Conservation (phyloP, 179 eudicot genomes). For the Gypsophila paniculata region DNA sequence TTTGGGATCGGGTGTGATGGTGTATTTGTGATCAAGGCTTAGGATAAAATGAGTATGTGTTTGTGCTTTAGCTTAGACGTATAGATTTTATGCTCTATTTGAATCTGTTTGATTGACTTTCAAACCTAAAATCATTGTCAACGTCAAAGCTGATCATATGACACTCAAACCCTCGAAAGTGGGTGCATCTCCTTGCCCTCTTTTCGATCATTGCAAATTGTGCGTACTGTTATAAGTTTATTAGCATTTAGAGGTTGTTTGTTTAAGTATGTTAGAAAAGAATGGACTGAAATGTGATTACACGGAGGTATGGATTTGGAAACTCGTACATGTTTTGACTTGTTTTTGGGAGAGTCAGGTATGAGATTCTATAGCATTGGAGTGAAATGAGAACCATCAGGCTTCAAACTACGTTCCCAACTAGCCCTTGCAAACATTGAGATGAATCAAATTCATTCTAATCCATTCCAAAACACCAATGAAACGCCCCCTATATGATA, state of each 20-base stretch:
- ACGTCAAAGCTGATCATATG: not conserved
- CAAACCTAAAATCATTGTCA: not conserved
- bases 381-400: too few species aligned
- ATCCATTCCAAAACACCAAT: too few species aligned
- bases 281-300: too few species aligned
- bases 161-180: not conserved
- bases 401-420: too few species aligned
- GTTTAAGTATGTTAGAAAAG: too few species aligned
- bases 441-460: too few species aligned
- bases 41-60: not conserved
- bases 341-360: too few species aligned
- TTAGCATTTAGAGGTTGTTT: not conserved
- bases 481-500: not conserved
- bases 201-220: conserved; percentile 3
- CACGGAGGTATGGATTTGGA: too few species aligned
- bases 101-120: not conserved
- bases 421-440: too few species aligned
- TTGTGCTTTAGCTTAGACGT: not conserved
- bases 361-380: too few species aligned
- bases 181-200: not conserved
- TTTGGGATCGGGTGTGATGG: not conserved
- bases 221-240: not conserved
- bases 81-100: not conserved
- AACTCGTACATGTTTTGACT: too few species aligned
- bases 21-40: not conserved